Evolutionary conservation across 1,284 basidiomycete genomes (phyloP), one percentile per base, ranked within the genome.

Genomic region (Lignosus rhinocerotis): DNA sequence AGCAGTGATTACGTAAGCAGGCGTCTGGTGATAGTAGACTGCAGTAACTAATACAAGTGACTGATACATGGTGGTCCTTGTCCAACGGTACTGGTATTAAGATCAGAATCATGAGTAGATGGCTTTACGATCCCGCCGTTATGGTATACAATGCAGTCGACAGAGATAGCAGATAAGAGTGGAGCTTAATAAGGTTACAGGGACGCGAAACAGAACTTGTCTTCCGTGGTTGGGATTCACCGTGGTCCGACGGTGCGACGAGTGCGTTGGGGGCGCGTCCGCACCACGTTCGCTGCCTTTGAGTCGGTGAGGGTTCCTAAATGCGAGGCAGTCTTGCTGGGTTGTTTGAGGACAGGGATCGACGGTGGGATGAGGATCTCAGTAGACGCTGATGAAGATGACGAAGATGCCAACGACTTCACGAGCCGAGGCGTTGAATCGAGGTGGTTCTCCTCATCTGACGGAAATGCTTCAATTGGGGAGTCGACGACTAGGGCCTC

Each of bases 321-420:
- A 12, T 60, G 55, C 9, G 71, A 21, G 10, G 61, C 57, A 6
- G 64, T 63, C 51, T 69, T 71, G 16, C 55, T 46, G 12, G 63
- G 52, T 42, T 60, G 67, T 60, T 65, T 69, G 30, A 62, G 38
- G 12, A 46, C 56, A 5, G 62, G 62, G 7, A 64, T 60, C 16
- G 63, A 61, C n/a, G 68, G 58, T 14, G 63, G 44, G 14, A 43
- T 19, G 14, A 57, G 30, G 62, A 63, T 30, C 70, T 59, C 30
- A 57, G 62, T 25, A 58, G 65, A 68, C 9, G 72, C 70, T 14
- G 79, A 78, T 0, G 77, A 75, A 1, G 70, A 70, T 14, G 79
- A 76, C 3, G 78, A 75, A 7, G 74, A 73, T 2, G 62, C 62
- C 4, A 69, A 51, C 1, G 69, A 69, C 45, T 63, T 62, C 30